These are phyloP conservation scores for Pseudotulostoma volvatum DNA, from an alignment of 495 filamentous ascomycete species.

Conservation along the genomic window DNA sequence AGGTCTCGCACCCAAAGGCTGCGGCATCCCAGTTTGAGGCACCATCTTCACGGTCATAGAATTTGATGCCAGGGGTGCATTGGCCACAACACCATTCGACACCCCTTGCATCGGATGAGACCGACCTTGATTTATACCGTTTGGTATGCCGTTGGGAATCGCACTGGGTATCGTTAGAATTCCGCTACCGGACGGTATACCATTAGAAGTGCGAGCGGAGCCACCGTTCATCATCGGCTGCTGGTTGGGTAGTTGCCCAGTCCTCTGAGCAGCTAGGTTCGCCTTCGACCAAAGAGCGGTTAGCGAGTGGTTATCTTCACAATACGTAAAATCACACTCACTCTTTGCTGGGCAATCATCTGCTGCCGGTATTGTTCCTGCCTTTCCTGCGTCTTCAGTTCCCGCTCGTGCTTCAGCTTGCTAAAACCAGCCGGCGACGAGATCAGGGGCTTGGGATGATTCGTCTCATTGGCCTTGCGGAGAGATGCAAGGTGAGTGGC, in stretches of 20 bases:
- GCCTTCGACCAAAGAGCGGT: slow-evolving; percentile 10
- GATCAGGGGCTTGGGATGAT: slow-evolving; percentile 40
- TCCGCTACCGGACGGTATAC: slow-evolving; percentile 23
- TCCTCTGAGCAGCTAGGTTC: slow-evolving; percentile 26
- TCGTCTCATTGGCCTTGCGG: slow-evolving; percentile 52
- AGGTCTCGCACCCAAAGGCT: slow-evolving; percentile 39
- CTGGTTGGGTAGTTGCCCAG: slow-evolving; percentile 28
- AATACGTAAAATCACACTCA: slow-evolving; percentile 15
- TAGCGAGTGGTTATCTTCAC: background rate
- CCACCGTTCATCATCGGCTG: slow-evolving; percentile 24
- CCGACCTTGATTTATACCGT: slow-evolving; percentile 26
- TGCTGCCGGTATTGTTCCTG: slow-evolving; percentile 53
- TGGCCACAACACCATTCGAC: slow-evolving; percentile 19
- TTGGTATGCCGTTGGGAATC: slow-evolving; percentile 21
- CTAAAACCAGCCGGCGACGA: slow-evolving; percentile 81
- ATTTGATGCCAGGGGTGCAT: slow-evolving; percentile 34
- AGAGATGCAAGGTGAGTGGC: slow-evolving; percentile 49
- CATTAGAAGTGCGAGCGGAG: slow-evolving; percentile 20
- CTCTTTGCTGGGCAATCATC: slow-evolving; percentile 42
- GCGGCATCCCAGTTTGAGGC: slow-evolving; percentile 56
- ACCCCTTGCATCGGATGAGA: slow-evolving; percentile 26
- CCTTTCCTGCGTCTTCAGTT: slow-evolving; percentile 59
- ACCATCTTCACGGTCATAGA: slow-evolving; percentile 49
- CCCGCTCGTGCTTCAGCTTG: slow-evolving; percentile 68
- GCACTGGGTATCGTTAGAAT: slow-evolving; percentile 16